phyloP scores from a whole-genome alignment of 2,329 filamentous ascomycete species.

The Alternaria tenuissima region DNA sequence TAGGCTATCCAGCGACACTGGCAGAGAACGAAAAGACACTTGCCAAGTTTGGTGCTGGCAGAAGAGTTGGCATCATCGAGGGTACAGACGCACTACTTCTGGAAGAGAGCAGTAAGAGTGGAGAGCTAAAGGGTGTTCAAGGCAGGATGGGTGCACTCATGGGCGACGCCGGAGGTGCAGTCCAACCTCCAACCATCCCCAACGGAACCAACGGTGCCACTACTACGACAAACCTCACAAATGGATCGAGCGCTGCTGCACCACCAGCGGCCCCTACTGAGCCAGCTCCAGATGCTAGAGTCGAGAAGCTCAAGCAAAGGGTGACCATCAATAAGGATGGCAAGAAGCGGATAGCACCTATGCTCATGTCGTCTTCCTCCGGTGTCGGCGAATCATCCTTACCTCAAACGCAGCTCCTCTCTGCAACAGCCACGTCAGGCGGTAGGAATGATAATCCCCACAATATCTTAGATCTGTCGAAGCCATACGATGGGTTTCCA shows the following conservation, averaged over 20 bases:
- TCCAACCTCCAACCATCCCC: constrained; percentile 61
- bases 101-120: constrained; percentile 91
- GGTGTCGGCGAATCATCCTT: constrained; percentile 86
- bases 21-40: constrained; percentile 93
- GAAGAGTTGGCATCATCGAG: constrained; percentile 90
- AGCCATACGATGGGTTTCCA: constrained; percentile 91
- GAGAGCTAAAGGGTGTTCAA: constrained; percentile 87
- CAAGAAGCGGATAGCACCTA: constrained; percentile 91
- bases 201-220: constrained; percentile 62
- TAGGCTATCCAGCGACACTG: constrained; percentile 85
- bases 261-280: constrained; percentile 28
- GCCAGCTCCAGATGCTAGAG: constrained; percentile 60
- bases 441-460: constrained; percentile 77
- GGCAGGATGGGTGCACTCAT: constrained; percentile 98
- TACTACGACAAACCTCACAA: constrained; percentile 51
- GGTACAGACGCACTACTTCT: constrained; percentile 87
- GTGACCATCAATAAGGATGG: constrained; percentile 97
- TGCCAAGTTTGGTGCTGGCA: constrained; percentile 88
- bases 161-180: constrained; percentile 71
- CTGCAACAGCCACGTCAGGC: constrained; percentile 69
- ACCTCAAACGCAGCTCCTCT: constrained; percentile 86
- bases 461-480: constrained; percentile 86
- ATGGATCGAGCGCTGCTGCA: constrained; percentile 59
- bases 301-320: constrained; percentile 82
- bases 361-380: constrained; percentile 85